Evolutionary conservation across 2,329 filamentous ascomycete genomes (phyloP), one percentile per base, ranked within the genome.

Genomic region (Cordyceps cicadae): DNA sequence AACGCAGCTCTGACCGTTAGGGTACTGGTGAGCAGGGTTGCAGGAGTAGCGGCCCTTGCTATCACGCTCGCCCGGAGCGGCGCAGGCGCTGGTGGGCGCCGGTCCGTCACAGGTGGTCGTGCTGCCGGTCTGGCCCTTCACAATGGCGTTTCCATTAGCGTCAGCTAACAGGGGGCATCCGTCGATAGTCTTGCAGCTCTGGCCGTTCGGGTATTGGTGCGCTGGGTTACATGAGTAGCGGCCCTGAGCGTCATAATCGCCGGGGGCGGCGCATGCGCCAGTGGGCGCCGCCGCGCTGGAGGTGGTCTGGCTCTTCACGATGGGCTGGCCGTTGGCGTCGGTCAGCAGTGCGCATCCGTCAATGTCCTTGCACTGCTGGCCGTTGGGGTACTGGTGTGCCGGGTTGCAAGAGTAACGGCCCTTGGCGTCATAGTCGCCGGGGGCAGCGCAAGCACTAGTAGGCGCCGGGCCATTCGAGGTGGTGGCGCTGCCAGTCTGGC

Each of bases 391-490:
- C 59, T 64, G 46, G 45, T 65, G 63, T 3, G 63, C 65, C 17
- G 64, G 65, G 63, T 66, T 66, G 63, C 65, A 67, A 26, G 57
- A 60, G 62, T 66, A 66, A 34, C 63, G 59, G 57, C 65, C 65
- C 41, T 60, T 32, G 52, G 34, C 39, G 56, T 63, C 62, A 15
- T 59, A 63, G 6, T 49, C 17, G 41, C 64, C 64, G 21, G 15
- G 17, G 17, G 43, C 43, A 3, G 17, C 43, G 43, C 43, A 45
- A 3, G 43, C n/a, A 3, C 17, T 3, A n/a, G 43, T 45, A 9
- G 43, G 43, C 43, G 51, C 24, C 11, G 34, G 11, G 19, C 32
- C 21, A n/a, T 14, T 17, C 12, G n/a, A 11, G 32, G 51, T 53
- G 24, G n/a, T n/a, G n/a, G n/a, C n/a, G n/a, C n/a, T n/a, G n/a